Conservation (phyloP, 176 grass and related monocot species). For the Hyparrhenia diplandra region DNA sequence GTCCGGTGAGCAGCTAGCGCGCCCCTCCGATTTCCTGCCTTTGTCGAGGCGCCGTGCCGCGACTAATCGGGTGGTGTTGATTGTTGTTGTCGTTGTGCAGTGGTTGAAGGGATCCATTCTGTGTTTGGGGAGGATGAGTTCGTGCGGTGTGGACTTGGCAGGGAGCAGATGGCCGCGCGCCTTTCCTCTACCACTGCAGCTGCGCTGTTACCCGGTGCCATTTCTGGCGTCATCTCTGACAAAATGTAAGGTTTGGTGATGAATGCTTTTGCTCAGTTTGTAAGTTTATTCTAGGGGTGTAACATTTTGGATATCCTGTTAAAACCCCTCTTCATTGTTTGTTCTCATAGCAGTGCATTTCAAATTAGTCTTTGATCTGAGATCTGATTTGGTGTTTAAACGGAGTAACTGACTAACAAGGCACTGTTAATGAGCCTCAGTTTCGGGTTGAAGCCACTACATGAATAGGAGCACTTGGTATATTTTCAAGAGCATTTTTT, state of each 20-base stretch:
- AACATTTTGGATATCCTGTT: not conserved
- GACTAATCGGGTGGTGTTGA: too few species aligned
- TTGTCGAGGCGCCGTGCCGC: not conserved
- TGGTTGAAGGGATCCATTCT: too few species aligned
- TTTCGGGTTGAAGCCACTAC: not conserved
- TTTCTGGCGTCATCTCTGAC: conserved; percentile 73
- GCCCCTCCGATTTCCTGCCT: not conserved
- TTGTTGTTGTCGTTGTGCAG: too few species aligned
- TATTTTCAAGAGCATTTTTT: not conserved
- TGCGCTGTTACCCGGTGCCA: conserved; percentile 51
- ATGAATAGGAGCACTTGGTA: not conserved
- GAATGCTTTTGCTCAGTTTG: not conserved
- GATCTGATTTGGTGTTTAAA: conserved; percentile 8
- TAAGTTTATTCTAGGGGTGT: not conserved
- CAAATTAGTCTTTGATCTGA: not conserved
- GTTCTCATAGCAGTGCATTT: not conserved
- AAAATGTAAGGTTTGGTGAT: conserved; percentile 49
- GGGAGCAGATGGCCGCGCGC: too few species aligned
- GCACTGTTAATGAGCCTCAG: not conserved
- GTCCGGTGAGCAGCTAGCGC: conserved; percentile 41
- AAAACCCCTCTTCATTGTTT: not conserved
- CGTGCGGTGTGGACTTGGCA: too few species aligned
- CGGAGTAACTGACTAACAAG: too few species aligned
- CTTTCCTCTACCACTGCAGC: not conserved
- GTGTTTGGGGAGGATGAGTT: too few species aligned